Percentiles rank a stretch among this genome's conserved stretches.
Conservation (phyloP, 2,329 filamentous ascomycete species). For the Fusarium austroafricanum region DNA sequence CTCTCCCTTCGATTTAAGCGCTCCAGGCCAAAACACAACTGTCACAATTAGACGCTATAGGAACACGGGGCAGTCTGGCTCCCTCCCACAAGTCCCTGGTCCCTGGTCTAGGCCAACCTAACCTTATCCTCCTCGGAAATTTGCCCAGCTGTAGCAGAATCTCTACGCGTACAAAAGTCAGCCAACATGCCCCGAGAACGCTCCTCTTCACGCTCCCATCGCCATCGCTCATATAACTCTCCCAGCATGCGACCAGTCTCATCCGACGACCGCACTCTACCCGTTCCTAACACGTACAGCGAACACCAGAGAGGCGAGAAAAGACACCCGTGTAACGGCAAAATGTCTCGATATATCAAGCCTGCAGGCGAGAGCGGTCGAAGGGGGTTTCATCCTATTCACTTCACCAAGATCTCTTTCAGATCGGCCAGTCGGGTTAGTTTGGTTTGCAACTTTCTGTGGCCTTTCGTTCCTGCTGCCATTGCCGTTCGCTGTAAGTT, state of each 20-base stretch:
- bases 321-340: constrained; percentile 8
- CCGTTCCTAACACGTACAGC: constrained; percentile 46
- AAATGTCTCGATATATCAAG: constrained; percentile 38
- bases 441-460: constrained; percentile 60
- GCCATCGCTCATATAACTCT: constrained; percentile 28
- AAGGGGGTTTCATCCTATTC: constrained; percentile 56
- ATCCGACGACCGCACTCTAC: constrained; percentile 36
- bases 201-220: constrained; percentile 36
- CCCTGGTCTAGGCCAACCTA: constrained; percentile 2
- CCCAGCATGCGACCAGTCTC: constrained; percentile 21
- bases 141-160: background rate
- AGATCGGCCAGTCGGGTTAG: constrained; percentile 58
- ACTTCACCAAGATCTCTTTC: constrained; percentile 58
- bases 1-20: background rate
- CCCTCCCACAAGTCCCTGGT: background rate
- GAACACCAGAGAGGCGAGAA: constrained; percentile 23
- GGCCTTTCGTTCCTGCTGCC: constrained; percentile 63
- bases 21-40: constrained; percentile 1
- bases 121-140: constrained; percentile 3
- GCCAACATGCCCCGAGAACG: constrained; percentile 30
- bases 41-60: background rate
- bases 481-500: constrained; percentile 57
- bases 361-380: constrained; percentile 59
- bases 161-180: constrained; percentile 1
- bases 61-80: background rate